A percentile compares a stretch with the other conserved stretches of the same genome.
Conservation (phyloP, 2,329 filamentous ascomycete species). For the Sclerotiophoma versabilis region DNA sequence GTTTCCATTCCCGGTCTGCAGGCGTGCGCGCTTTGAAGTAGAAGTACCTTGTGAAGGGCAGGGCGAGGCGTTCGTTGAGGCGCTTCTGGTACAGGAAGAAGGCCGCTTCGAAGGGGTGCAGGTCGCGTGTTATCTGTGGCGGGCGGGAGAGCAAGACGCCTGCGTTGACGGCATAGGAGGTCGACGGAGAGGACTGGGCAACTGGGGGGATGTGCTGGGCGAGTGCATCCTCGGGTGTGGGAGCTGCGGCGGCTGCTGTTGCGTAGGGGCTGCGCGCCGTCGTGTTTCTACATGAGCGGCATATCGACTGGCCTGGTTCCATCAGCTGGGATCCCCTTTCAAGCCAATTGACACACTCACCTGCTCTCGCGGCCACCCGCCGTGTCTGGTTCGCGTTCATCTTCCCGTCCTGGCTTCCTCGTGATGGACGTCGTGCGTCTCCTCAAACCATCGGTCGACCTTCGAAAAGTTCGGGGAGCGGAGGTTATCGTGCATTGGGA, state of each 20-base stretch:
- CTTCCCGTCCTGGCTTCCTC: conserved; percentile 15
- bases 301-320: conserved; percentile 52
- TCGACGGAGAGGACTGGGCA: conserved; percentile 49
- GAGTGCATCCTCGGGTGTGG: conserved; percentile 44
- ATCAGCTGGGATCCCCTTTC: conserved; percentile 29
- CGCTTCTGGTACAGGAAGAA: conserved; percentile 98
- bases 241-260: conserved; percentile 46
- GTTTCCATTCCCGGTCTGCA: conserved; percentile 85
- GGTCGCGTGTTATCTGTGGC: conserved; percentile 82
- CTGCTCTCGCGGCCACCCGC: conserved; percentile 51
- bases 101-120: conserved; percentile 87
- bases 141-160: conserved; percentile 87
- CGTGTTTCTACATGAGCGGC: conserved; percentile 54
- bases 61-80: conserved; percentile 87
- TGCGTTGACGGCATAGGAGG: conserved; percentile 58
- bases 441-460: neutral
- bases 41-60: conserved; percentile 88
- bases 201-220: conserved; percentile 45
- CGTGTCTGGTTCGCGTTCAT: conserved; percentile 57
- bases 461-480: conserved; percentile 41
- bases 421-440: conserved; percentile 1
- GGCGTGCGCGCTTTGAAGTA: conserved; percentile 94
- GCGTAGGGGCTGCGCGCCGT: conserved; percentile 48
- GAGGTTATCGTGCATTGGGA: conserved; percentile 39
- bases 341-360: conserved; percentile 30